Base-by-base conservation (phyloP, 2,329 filamentous ascomycete species). In the Fusarium transvaalense region DNA sequence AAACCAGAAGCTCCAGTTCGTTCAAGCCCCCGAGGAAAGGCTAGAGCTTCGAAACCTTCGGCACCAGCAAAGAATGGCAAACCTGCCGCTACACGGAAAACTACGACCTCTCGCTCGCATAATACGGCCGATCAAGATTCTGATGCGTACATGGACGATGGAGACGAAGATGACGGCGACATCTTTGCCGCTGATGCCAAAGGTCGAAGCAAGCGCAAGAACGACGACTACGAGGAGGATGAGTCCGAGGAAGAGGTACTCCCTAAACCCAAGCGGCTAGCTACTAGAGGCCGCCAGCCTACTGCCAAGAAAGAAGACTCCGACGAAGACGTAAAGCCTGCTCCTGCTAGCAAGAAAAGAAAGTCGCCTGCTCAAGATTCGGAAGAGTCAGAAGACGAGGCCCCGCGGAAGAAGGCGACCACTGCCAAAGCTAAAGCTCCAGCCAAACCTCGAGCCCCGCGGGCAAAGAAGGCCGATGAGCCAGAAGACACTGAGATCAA, bases 101-200 rank as follows among this genome's bases (percentile, higher is more conserved):
- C 80, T 1, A 76, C 80, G 4, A 78, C 79, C 2, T 76, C 82
- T 3, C 78, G 82, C 56, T 80, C 79, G 51, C 81, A 83, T 47
- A 75, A 80, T 56, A 73, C 76, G 25, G 68, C 75, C 6, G 78
- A 86, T 35, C 84, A 87, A 35, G 85, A 88, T 60, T 84, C 85
- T 10, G 85, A 88, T 72, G 85, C 83, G 7, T 88, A 86, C 60
- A 79, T 91, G 69, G 87, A 92, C 21, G 91, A 92, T 54, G 90
- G 89, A 34, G 89, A 91, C 35, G 84, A 86, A 9, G 88, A 92
- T 43, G 90, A 87, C 5, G 91, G 88, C n/a, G 94, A 97, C 72
- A 94, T 97, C 21, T 94, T 94, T 78, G 91, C 90, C 15, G 90
- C 91, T 6, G 89, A 92, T 68, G 86, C 85, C 34, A 91, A 89